Conservation (phyloP, 2,329 filamentous ascomycete genomes). For the Penicillium corylophilum region DNA sequence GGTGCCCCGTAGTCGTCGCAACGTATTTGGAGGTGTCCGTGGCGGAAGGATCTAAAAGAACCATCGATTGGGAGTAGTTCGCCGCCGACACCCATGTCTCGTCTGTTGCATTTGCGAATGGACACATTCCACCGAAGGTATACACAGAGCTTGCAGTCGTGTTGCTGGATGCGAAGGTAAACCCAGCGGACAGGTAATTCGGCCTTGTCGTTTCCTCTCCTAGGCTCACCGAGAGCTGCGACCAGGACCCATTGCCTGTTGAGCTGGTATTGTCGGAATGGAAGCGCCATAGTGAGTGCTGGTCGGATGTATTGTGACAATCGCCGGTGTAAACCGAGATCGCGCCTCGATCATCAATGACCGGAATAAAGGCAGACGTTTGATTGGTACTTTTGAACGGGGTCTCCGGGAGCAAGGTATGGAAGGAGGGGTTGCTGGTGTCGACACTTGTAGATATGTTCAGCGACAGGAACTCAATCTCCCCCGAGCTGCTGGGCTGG, state of each 20-base stretch:
- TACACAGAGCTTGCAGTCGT: constrained; percentile 57
- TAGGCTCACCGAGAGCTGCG: constrained; percentile 39
- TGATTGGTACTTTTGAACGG: constrained; percentile 41
- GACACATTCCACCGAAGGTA: constrained; percentile 90
- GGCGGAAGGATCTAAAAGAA: constrained; percentile 51
- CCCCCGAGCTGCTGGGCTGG: constrained; percentile 50
- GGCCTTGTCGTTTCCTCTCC: constrained; percentile 41
- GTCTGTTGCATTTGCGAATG: constrained; percentile 45
- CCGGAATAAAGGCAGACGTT: constrained; percentile 66
- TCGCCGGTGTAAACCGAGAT: constrained; percentile 73
- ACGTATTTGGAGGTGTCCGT: constrained; percentile 41
- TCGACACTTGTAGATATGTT: constrained; percentile 62
- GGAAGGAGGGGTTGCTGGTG: constrained; percentile 43
- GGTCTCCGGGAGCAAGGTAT: constrained; percentile 26
- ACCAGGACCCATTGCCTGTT: constrained; percentile 58
- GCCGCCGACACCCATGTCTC: constrained; percentile 66
- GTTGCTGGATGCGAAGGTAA: constrained; percentile 65
- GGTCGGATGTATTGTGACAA: constrained; percentile 58
- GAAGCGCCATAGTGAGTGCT: constrained; percentile 67
- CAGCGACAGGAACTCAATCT: constrained; percentile 61
- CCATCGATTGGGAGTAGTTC: constrained; percentile 78
- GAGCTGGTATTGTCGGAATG: constrained; percentile 45
- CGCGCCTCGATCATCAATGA: constrained; percentile 65
- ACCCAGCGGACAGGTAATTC: constrained; percentile 59
- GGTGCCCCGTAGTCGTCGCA: constrained; percentile 47